Base-by-base conservation (phyloP, 306 rosid species). In the Vigna mungo region DNA sequence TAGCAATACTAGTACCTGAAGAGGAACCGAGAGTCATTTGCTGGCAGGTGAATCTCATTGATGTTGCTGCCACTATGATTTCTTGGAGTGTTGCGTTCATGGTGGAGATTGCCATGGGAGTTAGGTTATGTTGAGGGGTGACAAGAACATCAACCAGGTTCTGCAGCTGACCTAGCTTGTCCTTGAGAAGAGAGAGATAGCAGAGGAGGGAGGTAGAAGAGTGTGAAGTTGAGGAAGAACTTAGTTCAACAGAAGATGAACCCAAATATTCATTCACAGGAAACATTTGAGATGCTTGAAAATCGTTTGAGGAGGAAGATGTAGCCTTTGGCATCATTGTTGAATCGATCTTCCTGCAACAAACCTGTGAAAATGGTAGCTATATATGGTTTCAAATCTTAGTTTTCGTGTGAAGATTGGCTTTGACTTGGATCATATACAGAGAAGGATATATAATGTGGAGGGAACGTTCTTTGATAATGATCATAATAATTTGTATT, bases 41-140 rank as follows among this genome's bases (percentile, higher is more conserved):
- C 53, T 94, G 98, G 62, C 88, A 87, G 4, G 85, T 87, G 87
- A 86, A 79, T 90, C 86, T 63, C 93, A 95, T 92, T 5, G 99
- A 88, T 15, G 99, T 84, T 32, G 97, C 85, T 15, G 96, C 82
- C 18, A 82, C 81, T 52, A 95, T 85, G 80, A 95, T 82, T 59
- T 95, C 99, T 61, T 95, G 94, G 82, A 92, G 79, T 23, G 89
- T 68, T 10, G 88, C 79, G 74, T 74, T 88, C 82, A 88, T 71
- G 82, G 80, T 79, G 1, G 90, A 85, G 16, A 87, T 43, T 14
- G 91, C 88, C 16, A 84, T 11, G 17, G 84, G 89, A 0, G 76
- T 75, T 30, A 48, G 74, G 81, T 9, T 72, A 3, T 17, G 59
- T 72, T 46, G 86, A 20, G 90, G 83, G 59, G 91, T 72, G 53